Conservation (phyloP, 78 protist species). For the Anaeramoeba flamelloides region DNA sequence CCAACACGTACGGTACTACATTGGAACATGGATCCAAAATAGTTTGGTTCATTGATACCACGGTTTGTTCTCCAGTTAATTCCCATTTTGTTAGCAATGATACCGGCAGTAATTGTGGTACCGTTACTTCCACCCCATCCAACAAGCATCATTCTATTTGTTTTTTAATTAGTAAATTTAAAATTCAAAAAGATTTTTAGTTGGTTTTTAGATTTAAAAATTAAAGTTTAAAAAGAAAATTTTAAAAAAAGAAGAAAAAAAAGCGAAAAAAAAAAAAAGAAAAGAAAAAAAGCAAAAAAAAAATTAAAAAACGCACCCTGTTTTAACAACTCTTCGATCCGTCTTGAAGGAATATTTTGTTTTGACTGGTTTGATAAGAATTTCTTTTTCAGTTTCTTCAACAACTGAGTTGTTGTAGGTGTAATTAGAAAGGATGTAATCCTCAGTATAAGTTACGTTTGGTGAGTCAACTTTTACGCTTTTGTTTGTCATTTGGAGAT, state of each 20-base stretch:
- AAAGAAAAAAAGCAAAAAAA: too few relatives aligned
- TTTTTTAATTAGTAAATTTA: not conserved
- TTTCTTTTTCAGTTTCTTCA: not conserved
- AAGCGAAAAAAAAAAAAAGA: too few relatives aligned
- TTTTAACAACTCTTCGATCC: not conserved
- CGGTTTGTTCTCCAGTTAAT: slow-evolving; percentile 67
- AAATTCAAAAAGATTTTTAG: too few relatives aligned
- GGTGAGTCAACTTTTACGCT: not conserved
- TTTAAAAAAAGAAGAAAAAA: too few relatives aligned
- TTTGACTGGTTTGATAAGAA: not conserved
- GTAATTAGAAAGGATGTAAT: not conserved
- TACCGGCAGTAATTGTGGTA: slow-evolving; percentile 74
- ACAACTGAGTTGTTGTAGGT: not conserved
- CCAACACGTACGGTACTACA: slow-evolving; percentile 72
- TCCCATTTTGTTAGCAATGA: slow-evolving; percentile 74
- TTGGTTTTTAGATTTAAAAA: too few relatives aligned
- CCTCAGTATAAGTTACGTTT: not conserved
- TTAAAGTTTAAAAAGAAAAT: too few relatives aligned
- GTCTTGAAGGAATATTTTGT: not conserved
- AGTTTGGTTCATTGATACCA: slow-evolving; percentile 77
- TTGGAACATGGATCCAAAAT: slow-evolving; percentile 82
- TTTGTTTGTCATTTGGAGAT: too few relatives aligned
- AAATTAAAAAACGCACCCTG: not conserved
- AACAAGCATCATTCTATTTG: slow-evolving; percentile 64
- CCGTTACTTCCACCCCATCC: slow-evolving; percentile 99